A percentile compares a stretch with the other conserved stretches of the same genome.
Conservation (phyloP, 192 early-diverging fungal species). For the Dissophora globulifera region DNA sequence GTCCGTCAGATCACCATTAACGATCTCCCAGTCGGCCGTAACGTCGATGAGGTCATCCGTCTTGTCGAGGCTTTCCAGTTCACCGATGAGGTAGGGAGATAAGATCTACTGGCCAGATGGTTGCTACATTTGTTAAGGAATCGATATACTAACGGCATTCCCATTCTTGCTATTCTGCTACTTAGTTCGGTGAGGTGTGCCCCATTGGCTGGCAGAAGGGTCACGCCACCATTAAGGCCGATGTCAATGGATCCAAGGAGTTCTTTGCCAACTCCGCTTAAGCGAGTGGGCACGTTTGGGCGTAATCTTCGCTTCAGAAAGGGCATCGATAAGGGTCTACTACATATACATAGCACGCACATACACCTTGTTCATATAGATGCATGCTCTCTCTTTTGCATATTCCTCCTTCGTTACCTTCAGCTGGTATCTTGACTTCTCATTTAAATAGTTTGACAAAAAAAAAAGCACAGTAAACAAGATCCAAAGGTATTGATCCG, state of each 20-base stretch:
- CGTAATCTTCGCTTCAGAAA: too few relatives aligned
- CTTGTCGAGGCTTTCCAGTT: constrained; percentile 93
- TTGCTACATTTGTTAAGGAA: too few relatives aligned
- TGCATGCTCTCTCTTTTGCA: not conserved
- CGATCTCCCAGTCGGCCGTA: constrained; percentile 89
- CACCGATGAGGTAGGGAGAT: constrained; percentile 76
- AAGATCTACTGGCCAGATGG: not conserved
- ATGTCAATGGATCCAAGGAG: constrained; percentile 54
- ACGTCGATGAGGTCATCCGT: constrained; percentile 87
- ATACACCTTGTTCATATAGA: not conserved
- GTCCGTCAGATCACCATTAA: constrained; percentile 92
- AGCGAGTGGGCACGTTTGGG: constrained; percentile 3
- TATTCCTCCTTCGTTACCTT: too few relatives aligned
- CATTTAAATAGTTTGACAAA: too few relatives aligned
- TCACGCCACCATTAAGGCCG: constrained; percentile 54
- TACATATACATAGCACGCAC: constrained; percentile 5
- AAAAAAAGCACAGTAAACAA: too few relatives aligned
- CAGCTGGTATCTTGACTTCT: too few relatives aligned
- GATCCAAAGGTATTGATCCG: too few relatives aligned
- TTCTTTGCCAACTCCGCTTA: constrained; percentile 55
- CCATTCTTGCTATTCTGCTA: too few relatives aligned
- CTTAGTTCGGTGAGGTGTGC: constrained; percentile 78
- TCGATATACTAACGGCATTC: too few relatives aligned
- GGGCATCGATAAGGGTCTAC: too few relatives aligned
- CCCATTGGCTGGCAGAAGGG: constrained; percentile 89